Base-by-base conservation (phyloP, 192 early-diverging fungal species). In the Coemansia sp. region DNA sequence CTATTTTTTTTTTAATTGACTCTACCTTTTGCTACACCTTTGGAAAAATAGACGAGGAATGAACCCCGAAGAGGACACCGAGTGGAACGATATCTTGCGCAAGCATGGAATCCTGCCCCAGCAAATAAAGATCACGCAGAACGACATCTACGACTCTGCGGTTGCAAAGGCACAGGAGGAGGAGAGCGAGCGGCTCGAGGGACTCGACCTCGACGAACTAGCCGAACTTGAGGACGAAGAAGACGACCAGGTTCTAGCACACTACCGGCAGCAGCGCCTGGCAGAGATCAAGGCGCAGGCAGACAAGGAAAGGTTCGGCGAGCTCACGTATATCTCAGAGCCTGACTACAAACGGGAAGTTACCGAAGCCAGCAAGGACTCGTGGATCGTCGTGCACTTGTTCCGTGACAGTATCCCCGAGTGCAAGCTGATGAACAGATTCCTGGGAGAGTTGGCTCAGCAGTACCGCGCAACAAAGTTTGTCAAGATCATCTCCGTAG, bases 61-160 rank as follows among this genome's bases (percentile, higher is more conserved):
- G 80, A 78, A 88, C 58, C 87, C 85, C 32, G 74, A 88, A 52
- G 87, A 88, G 69, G 87, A 88, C 70, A 88, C 87, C n/a, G 87
- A 88, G 84, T 88, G 97, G 95, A 96, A 99, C 82, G 95, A 97
- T 68, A 92, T 96, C 59, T 85, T 99, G 53, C 91, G 95, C 58
- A 92, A 87, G 44, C 90, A 92, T 63, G 97, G 95, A 20, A 96
- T 97, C 67, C 84, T 98, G 44, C 93, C 92, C 15, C 86, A 88
- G 64, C 95, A 93, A 73, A 41, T 82, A 49, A 82, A 82, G 80
- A 88, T 82, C 39, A 82, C 79, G 15, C 79, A 82, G 32, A 82
- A 82, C 44, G 79, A 82, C 45, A 82, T 82, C 32, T 82, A 82
- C 68, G 79, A 82, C 71, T 71, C 70, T 11, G 68, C 76, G 0